Conservation (phyloP, 2,329 filamentous ascomycete species). For the Botrytis deweyae region DNA sequence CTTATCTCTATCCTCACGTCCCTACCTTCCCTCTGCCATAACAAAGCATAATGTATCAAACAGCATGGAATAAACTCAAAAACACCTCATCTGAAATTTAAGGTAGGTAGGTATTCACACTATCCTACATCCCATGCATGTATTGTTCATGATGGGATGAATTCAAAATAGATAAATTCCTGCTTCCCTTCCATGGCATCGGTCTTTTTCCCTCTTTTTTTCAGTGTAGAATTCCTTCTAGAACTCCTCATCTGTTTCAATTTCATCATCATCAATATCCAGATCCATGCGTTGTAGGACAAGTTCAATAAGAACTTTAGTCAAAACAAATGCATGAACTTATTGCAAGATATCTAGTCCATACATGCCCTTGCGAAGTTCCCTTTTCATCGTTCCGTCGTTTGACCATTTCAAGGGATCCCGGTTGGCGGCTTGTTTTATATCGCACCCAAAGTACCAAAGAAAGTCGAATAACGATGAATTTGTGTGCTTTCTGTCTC, state of each 20-base stretch:
- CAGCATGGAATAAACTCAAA: not conserved
- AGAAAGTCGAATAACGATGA: not conserved
- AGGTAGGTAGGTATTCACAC: not conserved
- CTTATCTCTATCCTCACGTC: not conserved
- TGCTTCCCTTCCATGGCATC: not conserved
- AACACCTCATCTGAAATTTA: not conserved
- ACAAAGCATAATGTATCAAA: not conserved
- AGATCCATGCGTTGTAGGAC: not conserved
- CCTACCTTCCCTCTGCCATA: not conserved
- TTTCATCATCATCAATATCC: conserved; percentile 12
- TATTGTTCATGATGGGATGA: not conserved
- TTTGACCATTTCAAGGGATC: conserved; percentile 23
- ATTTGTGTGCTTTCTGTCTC: not conserved
- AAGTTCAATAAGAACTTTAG: conserved; percentile 7
- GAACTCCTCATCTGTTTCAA: not conserved
- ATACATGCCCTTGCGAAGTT: conserved; percentile 8
- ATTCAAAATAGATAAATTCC: not conserved
- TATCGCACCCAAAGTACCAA: not conserved
- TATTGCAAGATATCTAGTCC: conserved; percentile 10
- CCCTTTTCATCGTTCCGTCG: conserved; percentile 12
- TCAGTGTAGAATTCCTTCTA: not conserved
- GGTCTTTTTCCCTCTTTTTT: not conserved
- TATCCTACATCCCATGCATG: not conserved
- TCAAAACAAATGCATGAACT: conserved; percentile 15
- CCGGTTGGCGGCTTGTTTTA: conserved; percentile 21